Conservation (phyloP, 768 basidiomycete species). For the Serpula lacrymans region DNA sequence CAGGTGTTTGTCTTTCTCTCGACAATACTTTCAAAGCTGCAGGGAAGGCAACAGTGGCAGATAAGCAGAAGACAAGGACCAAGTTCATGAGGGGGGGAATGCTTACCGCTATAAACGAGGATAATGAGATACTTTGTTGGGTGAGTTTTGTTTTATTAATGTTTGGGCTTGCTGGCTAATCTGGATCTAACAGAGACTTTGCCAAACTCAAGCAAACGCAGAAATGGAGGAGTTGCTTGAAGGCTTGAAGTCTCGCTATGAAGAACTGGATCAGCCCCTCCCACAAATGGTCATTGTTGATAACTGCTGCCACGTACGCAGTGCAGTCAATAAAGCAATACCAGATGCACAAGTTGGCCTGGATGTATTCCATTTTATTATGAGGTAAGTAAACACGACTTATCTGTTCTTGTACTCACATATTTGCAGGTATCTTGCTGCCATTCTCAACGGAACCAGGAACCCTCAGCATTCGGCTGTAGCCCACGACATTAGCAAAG, state of each 20-base stretch:
- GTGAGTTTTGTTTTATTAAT: constrained; percentile 11
- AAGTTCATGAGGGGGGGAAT: constrained; percentile 11
- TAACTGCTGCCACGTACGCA: constrained; percentile 18
- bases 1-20: constrained; percentile 8
- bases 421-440: constrained; percentile 8
- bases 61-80: neutral
- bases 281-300: constrained; percentile 14
- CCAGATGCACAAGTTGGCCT: constrained; percentile 1
- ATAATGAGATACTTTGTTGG: constrained; percentile 12
- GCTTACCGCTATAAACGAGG: constrained; percentile 12
- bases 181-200: constrained; percentile 5
- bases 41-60: constrained; percentile 10
- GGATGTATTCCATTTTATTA: constrained; percentile 18
- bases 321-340: constrained; percentile 6
- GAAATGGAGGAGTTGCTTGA: constrained; percentile 13
- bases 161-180: too few relatives aligned
- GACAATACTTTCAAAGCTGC: constrained; percentile 16
- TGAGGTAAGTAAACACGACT: constrained; percentile 9
- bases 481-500: constrained; percentile 7
- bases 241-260: constrained; percentile 8
- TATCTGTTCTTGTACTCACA: neutral
- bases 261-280: constrained; percentile 3
- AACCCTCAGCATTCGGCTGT: constrained; percentile 6
- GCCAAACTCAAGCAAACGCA: constrained; percentile 11
- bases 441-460: constrained; percentile 8